Percentiles rank a stretch among this genome's conserved stretches.
These are phyloP conservation scores for Tolypocladium sp. DNA, from an alignment of 2,329 filamentous ascomycete species.

Conservation along the genomic window DNA sequence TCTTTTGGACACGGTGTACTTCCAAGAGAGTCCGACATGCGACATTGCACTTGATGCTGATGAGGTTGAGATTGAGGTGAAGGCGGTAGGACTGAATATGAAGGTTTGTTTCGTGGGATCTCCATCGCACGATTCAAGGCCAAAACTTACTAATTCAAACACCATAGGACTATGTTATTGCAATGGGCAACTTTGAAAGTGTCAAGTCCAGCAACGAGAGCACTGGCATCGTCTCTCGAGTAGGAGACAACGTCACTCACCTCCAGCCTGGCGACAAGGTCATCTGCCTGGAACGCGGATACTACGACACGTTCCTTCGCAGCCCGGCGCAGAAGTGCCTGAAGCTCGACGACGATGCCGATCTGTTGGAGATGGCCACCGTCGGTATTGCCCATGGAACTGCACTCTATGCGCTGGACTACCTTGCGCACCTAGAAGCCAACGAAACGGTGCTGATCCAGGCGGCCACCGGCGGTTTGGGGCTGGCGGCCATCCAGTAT, in stretches of 20 bases:
- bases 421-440: constrained; percentile 15
- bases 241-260: constrained; percentile 6
- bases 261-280: constrained; percentile 12
- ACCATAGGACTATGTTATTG: constrained; percentile 11
- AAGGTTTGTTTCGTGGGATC: constrained; percentile 3
- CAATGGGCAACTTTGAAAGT: constrained; percentile 11
- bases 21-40: too few species aligned
- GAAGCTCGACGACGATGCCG: constrained; percentile 2
- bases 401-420: constrained; percentile 7
- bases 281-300: constrained; percentile 13
- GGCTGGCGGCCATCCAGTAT: constrained; percentile 18
- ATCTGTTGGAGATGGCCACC: constrained; percentile 18
- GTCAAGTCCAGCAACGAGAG: constrained; percentile 12
- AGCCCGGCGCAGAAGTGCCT: constrained; percentile 5
- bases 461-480: constrained; percentile 17
- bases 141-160: too few species aligned
- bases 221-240: constrained; percentile 11
- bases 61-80: constrained; percentile 13
- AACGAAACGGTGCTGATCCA: constrained; percentile 23
- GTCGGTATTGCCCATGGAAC: constrained; percentile 8
- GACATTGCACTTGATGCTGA: too few species aligned
- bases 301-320: constrained; percentile 16
- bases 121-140: too few species aligned
- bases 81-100: constrained; percentile 10
- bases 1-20: too few species aligned